A percentile compares a stretch with the other conserved stretches of the same genome.
Evolutionary conservation across 352 stramenopile genomes (phyloP).

Genomic region (Globisporangium ultimum): DNA sequence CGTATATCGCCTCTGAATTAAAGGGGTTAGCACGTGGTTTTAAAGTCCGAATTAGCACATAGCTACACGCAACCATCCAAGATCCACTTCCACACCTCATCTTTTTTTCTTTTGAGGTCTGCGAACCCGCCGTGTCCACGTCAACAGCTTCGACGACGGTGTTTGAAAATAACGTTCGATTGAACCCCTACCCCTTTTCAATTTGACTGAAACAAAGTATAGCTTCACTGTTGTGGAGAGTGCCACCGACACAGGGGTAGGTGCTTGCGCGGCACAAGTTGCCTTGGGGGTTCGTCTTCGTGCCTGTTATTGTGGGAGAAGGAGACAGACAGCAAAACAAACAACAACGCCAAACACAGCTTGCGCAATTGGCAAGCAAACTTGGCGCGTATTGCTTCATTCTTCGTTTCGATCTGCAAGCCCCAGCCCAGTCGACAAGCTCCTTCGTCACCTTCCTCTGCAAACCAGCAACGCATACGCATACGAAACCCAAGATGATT

Average conservation of each 20-base stretch:
- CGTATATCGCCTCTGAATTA: too few species aligned
- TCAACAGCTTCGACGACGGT: not conserved
- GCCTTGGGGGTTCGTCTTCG: not conserved
- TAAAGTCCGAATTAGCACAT: too few species aligned
- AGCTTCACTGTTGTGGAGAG: not conserved
- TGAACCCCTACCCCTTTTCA: conserved; percentile 7
- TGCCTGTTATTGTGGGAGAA: not conserved
- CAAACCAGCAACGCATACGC: conserved; percentile 1
- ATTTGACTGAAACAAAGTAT: conserved; percentile 1
- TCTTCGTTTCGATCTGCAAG: conserved; percentile 35
- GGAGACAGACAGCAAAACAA: not conserved
- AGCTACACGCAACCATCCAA: too few species aligned
- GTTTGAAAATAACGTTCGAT: conserved; percentile 12
- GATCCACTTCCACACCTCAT: too few species aligned
- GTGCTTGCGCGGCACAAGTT: not conserved
- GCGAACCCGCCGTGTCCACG: conserved; percentile 10
- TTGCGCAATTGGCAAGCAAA: too few species aligned
- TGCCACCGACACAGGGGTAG: not conserved
- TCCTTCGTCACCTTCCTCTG: conserved; percentile 1
- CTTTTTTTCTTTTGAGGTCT: not conserved
- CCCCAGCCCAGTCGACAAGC: conserved; percentile 7
- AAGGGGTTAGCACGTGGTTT: too few species aligned
- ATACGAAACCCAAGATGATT: conserved; percentile 11
- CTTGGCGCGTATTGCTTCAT: conserved; percentile 22
- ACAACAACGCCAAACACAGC: too few species aligned